Evolutionary conservation across 768 basidiomycete genomes (phyloP).

Genomic region (Baorangia bicolor): DNA sequence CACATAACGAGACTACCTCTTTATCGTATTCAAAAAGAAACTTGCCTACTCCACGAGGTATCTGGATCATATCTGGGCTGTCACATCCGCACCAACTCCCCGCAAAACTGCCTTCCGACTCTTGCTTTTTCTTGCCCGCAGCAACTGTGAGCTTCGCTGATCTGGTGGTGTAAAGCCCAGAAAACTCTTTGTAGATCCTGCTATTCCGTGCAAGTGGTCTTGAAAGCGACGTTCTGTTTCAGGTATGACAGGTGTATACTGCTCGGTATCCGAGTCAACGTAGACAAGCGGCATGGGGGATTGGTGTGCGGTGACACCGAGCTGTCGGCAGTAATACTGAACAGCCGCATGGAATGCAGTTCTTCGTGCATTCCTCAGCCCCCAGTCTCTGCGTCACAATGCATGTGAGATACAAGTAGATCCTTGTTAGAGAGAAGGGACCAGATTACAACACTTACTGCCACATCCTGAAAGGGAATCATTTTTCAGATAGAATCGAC

Average conservation of each 20-base stretch:
- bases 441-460: conserved; percentile 26
- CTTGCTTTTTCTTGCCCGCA: conserved; percentile 34
- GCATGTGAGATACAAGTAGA: conserved; percentile 3
- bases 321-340: conserved; percentile 66
- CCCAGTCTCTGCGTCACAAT: conserved; percentile 50
- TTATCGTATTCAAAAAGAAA: conserved; percentile 2
- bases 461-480: conserved; percentile 30
- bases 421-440: neutral
- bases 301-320: conserved; percentile 61
- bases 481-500: neutral
- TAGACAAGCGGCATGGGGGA: conserved; percentile 62
- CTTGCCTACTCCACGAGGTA: conserved; percentile 15
- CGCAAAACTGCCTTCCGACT: conserved; percentile 35
- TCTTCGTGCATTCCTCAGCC: conserved; percentile 54
- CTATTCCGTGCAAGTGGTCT: conserved; percentile 7
- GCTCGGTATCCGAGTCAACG: conserved; percentile 26
- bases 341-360: conserved; percentile 82
- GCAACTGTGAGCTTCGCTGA: conserved; percentile 11
- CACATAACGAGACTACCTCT: neutral
- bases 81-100: conserved; percentile 27
- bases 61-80: neutral
- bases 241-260: neutral
- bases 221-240: neutral
- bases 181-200: conserved; percentile 17
- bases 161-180: conserved; percentile 32